These are phyloP conservation scores for Cryptococcus neoformans DNA, from an alignment of 1,284 basidiomycete species.

Conservation along the genomic window DNA sequence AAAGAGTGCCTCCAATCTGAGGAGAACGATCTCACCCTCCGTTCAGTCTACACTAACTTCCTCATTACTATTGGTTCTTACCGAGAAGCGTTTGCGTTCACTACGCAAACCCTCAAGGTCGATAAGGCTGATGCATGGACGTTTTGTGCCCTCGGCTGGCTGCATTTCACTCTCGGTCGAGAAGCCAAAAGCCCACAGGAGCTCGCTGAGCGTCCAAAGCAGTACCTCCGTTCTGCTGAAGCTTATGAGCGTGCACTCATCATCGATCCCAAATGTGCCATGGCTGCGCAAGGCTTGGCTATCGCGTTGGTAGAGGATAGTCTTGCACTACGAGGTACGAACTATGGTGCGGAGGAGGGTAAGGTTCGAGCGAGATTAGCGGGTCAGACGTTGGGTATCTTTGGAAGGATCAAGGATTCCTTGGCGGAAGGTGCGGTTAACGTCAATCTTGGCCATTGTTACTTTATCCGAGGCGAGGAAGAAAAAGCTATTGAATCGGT, in stretches of 20 bases:
- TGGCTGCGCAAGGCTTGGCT: constrained; percentile 88
- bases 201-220: constrained; percentile 67
- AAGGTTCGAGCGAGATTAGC: constrained; percentile 62
- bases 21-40: constrained; percentile 47
- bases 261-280: constrained; percentile 75
- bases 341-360: constrained; percentile 57
- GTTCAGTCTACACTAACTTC: constrained; percentile 81
- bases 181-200: constrained; percentile 54
- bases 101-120: constrained; percentile 74
- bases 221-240: constrained; percentile 77
- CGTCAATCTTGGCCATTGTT: constrained; percentile 92
- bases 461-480: constrained; percentile 84
- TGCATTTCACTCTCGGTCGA: constrained; percentile 76
- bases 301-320: constrained; percentile 89
- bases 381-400: constrained; percentile 77
- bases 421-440: constrained; percentile 82
- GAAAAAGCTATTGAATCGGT: constrained; percentile 92
- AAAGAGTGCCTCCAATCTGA: constrained; percentile 65
- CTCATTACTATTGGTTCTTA: constrained; percentile 57
- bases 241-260: constrained; percentile 85
- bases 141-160: constrained; percentile 79
- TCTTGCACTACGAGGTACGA: constrained; percentile 53
- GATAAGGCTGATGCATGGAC: constrained; percentile 86
- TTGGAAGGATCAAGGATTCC: constrained; percentile 83
- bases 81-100: constrained; percentile 78